Evolutionary conservation across 106 monocot genomes (phyloP).

Genomic region (Amphibolis antarctica): DNA sequence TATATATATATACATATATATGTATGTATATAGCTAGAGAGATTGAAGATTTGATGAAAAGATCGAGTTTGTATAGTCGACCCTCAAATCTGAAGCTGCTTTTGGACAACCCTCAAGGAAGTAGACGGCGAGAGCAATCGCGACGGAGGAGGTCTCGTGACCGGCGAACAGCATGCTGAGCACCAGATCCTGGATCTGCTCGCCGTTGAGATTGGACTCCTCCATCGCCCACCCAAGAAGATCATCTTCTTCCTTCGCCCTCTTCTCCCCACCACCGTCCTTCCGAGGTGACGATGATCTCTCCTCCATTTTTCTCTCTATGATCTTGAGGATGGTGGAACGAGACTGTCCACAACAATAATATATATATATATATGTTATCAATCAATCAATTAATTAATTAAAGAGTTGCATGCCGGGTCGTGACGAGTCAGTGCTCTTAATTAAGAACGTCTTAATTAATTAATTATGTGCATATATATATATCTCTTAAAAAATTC

Average conservation of each 20-base stretch:
- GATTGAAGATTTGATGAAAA: no score
- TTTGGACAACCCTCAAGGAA: constrained; percentile 57
- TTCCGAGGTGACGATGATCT: constrained; percentile 14
- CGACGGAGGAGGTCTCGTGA: constrained; percentile 83
- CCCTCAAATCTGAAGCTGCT: constrained; percentile 46
- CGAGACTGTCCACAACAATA: constrained; percentile 44
- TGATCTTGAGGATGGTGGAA: constrained; percentile 49
- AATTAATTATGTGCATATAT: no score
- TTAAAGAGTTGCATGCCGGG: no score
- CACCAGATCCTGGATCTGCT: constrained; percentile 79
- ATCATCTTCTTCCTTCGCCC: constrained; percentile 50
- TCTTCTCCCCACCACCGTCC: neutral
- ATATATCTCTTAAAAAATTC: no score
- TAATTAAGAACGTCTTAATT: no score
- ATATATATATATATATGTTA: neutral
- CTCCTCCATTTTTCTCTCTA: constrained; percentile 67
- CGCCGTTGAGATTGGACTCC: constrained; percentile 55
- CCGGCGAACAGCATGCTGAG: constrained; percentile 95
- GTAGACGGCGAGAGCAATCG: constrained; percentile 61
- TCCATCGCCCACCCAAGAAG: constrained; percentile 63
- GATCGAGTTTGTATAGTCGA: no score
- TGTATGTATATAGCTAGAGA: no score
- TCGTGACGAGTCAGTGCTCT: no score
- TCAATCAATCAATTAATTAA: no score
- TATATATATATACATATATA: neutral